These are phyloP conservation scores for Triticum dicoccoides DNA, from an alignment of 176 grass and related monocot species.

Conservation along the genomic window DNA sequence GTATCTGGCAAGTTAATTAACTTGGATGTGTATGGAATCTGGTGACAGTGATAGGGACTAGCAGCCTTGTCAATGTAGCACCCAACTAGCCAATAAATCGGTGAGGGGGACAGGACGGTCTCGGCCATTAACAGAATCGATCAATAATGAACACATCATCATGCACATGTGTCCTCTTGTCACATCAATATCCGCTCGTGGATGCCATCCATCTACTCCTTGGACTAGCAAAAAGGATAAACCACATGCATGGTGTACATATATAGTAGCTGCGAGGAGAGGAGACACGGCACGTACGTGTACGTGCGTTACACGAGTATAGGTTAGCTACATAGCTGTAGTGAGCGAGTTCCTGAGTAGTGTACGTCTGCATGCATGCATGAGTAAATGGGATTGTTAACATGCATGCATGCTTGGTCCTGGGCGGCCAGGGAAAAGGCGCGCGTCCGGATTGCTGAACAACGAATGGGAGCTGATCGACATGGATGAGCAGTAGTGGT, in stretches of 20 bases:
- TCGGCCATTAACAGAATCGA: neutral
- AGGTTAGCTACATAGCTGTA: neutral
- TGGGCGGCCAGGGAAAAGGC: neutral
- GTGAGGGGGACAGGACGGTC: neutral
- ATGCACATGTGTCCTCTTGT: neutral
- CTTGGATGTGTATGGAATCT: neutral
- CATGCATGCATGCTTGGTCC: constrained; percentile 2
- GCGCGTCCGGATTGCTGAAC: neutral
- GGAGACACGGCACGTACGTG: neutral
- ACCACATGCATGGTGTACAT: neutral
- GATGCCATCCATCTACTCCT: neutral
- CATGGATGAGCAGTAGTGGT: neutral
- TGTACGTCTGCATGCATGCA: neutral
- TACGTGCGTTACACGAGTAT: neutral
- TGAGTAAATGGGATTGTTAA: neutral
- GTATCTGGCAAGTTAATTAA: neutral
- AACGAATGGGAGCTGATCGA: neutral
- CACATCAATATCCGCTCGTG: neutral
- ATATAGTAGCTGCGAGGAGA: neutral
- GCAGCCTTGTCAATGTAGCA: neutral
- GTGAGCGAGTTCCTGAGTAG: neutral
- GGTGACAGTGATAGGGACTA: neutral
- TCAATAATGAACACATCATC: neutral
- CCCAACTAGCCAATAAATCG: neutral
- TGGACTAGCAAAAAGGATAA: neutral